Evolutionary conservation across 106 monocot genomes (phyloP).

Genomic region (Cymbidium sinense): DNA sequence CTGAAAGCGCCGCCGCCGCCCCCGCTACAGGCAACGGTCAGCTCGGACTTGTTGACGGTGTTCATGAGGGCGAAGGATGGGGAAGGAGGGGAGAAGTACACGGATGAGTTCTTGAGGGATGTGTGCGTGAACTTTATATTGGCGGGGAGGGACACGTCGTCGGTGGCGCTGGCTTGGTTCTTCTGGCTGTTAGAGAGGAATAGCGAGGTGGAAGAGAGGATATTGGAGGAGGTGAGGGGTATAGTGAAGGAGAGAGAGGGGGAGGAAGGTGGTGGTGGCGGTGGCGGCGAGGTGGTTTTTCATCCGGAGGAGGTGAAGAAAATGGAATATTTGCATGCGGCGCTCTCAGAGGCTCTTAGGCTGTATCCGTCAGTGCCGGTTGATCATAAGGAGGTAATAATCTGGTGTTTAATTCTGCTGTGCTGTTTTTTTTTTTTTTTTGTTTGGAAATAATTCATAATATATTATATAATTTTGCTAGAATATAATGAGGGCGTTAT

Average conservation of each 20-base stretch:
- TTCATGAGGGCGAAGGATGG: conserved; percentile 65
- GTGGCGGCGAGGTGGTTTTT: conserved; percentile 30
- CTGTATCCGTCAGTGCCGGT: conserved; percentile 95
- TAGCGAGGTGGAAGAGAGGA: conserved; percentile 35
- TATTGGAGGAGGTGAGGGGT: conserved; percentile 36
- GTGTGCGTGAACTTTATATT: conserved; percentile 95
- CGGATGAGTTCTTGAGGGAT: conserved; percentile 83
- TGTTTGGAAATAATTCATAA: too few species aligned
- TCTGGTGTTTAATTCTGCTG: too few species aligned
- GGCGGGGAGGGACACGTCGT: conserved; percentile 95
- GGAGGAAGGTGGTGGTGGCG: not conserved
- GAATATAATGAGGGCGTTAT: too few species aligned
- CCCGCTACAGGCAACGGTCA: too few species aligned
- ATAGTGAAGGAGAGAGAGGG: conserved; percentile 33
- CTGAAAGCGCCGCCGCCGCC: conserved; percentile 11
- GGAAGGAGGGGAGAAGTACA: conserved; percentile 35
- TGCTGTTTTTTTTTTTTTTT: too few species aligned
- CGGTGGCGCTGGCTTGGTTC: conserved; percentile 96
- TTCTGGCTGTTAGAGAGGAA: conserved; percentile 51
- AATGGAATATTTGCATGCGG: conserved; percentile 95
- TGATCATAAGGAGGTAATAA: conserved; percentile 75
- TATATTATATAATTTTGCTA: too few species aligned
- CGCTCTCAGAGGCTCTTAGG: conserved; percentile 78
- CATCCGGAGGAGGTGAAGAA: conserved; percentile 71
- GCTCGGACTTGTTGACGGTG: conserved; percentile 65